Evolutionary conservation across 2,329 filamentous ascomycete species (phyloP), one percentile per base, ranked within the genome.

Genomic region (Fusarium sacchari): DNA sequence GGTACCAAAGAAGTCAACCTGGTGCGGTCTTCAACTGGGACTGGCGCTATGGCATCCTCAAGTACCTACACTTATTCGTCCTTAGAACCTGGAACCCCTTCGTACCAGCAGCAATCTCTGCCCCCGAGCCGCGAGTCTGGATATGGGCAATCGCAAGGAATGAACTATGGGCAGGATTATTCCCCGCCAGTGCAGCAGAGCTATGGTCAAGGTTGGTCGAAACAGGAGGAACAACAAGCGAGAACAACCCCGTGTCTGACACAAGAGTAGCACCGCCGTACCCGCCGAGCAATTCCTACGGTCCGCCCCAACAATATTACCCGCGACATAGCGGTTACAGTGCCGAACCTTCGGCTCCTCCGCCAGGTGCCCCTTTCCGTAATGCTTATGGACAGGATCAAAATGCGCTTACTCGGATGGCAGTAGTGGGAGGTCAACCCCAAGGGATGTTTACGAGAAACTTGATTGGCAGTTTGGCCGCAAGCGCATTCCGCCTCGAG

Each of bases 401-500:
- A 46, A 78, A 67, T 43, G 68, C 75, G 7, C 62, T 81, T 42
- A 74, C 80, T 30, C 78, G 81, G 47, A 82, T 82, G 77, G 80
- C 81, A 10, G 80, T 82, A 67, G 80, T 80, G 11, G 80, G 88
- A 81, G 79, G 78, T 10, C 87, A 87, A 57, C 91, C 92, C 3
- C 91, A 91, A 42, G 94, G 94, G 63, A 97, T 97, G 94, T 97
- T 96, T 80, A 98, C 95, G 1, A 88, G 96, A 59, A 99, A 98
- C 79, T 88, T 99, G 15, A 98, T 99, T 72, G 96, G 96, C 5
- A 97, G 94, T 81, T 86, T 97, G 58, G 92, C 94, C 11, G 95
- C 95, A 37, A 97, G 95, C 78, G 96, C 96, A 4, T 96, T 95
- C 79, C 90, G 92, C 37, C 87, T 98, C 60, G 91, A 90, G 6